Percentiles rank a stretch among this genome's conserved stretches.
These are phyloP conservation scores for Aspergillus tamarii DNA, from an alignment of 2,329 filamentous ascomycete species.

Conservation along the genomic window DNA sequence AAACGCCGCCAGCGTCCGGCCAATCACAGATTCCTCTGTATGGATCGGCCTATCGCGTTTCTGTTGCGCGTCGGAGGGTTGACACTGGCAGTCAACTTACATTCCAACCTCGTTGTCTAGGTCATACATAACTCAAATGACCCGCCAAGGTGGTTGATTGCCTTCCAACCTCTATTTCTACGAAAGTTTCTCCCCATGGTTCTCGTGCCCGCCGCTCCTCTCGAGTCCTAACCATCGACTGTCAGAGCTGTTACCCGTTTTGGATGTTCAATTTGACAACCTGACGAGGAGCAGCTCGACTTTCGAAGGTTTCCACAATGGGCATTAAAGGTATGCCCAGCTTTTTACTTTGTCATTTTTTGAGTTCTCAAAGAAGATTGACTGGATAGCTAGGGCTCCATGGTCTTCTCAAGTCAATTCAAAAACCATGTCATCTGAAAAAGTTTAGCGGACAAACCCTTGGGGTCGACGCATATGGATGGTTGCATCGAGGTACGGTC, in stretches of 20 bases:
- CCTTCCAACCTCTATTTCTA: background rate
- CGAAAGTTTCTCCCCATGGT: constrained; percentile 9
- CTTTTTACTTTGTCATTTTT: constrained; percentile 6
- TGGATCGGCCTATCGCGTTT: constrained; percentile 28
- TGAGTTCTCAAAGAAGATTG: constrained; percentile 1
- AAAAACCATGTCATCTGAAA: constrained; percentile 82
- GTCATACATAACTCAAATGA: constrained; percentile 22
- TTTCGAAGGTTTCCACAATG: constrained; percentile 39
- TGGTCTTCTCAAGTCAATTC: constrained; percentile 92
- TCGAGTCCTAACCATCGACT: constrained; percentile 11
- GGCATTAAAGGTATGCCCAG: constrained; percentile 47
- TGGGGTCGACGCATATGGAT: constrained; percentile 96
- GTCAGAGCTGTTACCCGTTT: constrained; percentile 22
- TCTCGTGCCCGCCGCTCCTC: background rate
- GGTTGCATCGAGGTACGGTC: constrained; percentile 92
- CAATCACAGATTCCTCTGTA: constrained; percentile 22
- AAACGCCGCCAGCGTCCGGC: constrained; percentile 15
- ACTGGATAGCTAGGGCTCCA: constrained; percentile 67
- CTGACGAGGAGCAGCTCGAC: constrained; percentile 33
- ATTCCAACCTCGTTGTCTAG: constrained; percentile 35
- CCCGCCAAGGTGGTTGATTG: constrained; percentile 11
- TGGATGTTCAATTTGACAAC: constrained; percentile 29
- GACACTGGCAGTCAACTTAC: constrained; percentile 27
- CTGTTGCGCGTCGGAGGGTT: constrained; percentile 34
- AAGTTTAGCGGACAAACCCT: constrained; percentile 86